Base-by-base conservation (phyloP, 768 basidiomycete genomes). In the Agaricus sinodeliciosus region DNA sequence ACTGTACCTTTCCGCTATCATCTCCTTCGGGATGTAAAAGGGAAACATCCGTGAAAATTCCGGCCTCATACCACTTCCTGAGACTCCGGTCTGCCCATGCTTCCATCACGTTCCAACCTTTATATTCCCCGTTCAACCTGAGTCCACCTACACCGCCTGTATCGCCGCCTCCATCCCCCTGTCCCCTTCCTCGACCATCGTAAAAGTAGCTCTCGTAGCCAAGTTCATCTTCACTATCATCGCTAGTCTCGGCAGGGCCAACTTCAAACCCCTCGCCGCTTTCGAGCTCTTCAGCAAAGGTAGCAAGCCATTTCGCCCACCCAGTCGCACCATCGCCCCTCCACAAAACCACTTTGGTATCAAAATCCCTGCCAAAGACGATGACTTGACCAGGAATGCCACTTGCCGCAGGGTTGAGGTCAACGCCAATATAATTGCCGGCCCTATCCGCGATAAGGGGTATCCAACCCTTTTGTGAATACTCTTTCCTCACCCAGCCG, bases 311-410 rank as follows among this genome's bases (percentile, higher is more conserved):
- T 62, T 84, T 83, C 34, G 91, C 96, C 95, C 96, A 99, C 3
- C 95, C 96, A 9, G 79, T 84, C 13, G 80, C 77, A 7, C 94
- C 93, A 53, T 97, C 93, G 7, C 96, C 96, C 48, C 80, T 76
- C 84, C 87, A 97, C 43, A 98, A 74, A 39, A 98, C 94, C 35
- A 96, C 90, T 65, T 99, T 99, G 9, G 92, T 88, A 68, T 99
- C 96, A 67, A 98, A 97, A 64, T 98, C 96, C 47, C 96, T 81
- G n/a, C 96, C 96, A 66, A 98, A 99, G 45, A 97, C 85, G 54
- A 99, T 96, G 43, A 97, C 95, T 65, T 99, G 96, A 5, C 96
- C 96, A 50, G 77, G 74, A 8, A 78, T 70, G 41, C 93, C 94
- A 43, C 71, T 69, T 63, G 85, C 82, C 8, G 65, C 89, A 7